Percentiles rank a stretch among this genome's conserved stretches.
phyloP scores from a whole-genome alignment of 495 filamentous ascomycete species.

The Podospora pseudoanserina region DNA sequence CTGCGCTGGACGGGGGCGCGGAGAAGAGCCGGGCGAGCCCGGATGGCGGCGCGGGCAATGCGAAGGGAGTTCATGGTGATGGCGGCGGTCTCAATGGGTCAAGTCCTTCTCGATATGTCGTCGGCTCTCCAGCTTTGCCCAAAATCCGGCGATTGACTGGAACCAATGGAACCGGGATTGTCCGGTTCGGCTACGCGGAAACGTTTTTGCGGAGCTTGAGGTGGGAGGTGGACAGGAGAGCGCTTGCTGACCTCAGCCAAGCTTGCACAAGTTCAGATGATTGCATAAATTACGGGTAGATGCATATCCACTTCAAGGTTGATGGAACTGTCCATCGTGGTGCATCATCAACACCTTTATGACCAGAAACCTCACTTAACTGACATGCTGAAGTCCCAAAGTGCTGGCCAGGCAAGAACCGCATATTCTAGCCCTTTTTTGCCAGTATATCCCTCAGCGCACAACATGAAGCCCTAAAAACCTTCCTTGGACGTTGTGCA shows the following conservation, averaged over 20 bases:
- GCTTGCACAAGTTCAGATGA: background rate
- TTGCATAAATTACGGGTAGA: background rate
- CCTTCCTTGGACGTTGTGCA: background rate
- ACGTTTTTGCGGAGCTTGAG: background rate
- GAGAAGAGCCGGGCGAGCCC: constrained; percentile 67
- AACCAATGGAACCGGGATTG: constrained; percentile 8
- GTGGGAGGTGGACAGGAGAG: background rate
- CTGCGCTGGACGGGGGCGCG: constrained; percentile 72
- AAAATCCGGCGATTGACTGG: constrained; percentile 13
- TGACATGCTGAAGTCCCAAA: background rate
- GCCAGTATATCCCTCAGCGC: constrained; percentile 2
- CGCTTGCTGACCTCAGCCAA: background rate
- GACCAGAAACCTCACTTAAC: background rate
- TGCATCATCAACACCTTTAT: background rate
- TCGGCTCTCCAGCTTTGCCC: constrained; percentile 10
- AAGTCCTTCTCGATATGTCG: constrained; percentile 2
- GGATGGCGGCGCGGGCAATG: constrained; percentile 79
- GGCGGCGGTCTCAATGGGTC: constrained; percentile 48
- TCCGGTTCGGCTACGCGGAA: constrained; percentile 6
- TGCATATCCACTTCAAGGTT: background rate
- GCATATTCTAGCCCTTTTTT: background rate
- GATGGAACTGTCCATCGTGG: background rate
- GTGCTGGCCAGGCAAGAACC: background rate
- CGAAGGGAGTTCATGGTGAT: constrained; percentile 86
- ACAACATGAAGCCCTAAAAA: constrained; percentile 2